These are phyloP conservation scores for Stephanodiscus triporus DNA, from an alignment of 108 stramenopile species.

Conservation along the genomic window DNA sequence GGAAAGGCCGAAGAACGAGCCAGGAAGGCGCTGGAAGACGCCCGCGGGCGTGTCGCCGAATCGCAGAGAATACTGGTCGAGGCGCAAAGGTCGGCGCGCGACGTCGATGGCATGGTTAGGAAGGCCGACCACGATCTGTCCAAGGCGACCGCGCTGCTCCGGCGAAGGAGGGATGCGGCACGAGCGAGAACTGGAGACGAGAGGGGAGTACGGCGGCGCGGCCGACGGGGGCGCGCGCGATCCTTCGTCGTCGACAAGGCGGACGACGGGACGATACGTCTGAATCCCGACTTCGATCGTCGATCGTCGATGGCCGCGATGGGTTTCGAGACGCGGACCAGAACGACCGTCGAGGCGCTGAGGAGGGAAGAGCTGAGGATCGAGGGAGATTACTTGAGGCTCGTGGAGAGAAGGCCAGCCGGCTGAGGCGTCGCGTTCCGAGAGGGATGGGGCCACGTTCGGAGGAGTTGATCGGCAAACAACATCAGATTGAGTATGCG, in stretches of 20 bases:
- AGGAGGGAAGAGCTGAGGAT: too few relatives aligned
- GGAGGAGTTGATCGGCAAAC: conserved; percentile 39
- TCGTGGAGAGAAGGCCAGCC: conserved; percentile 42
- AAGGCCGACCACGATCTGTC: conserved; percentile 33
- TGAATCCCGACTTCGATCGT: conserved; percentile 3
- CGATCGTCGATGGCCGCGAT: conserved; percentile 26
- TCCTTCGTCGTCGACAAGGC: background rate
- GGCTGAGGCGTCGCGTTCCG: conserved; percentile 43
- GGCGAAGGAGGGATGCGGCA: conserved; percentile 38
- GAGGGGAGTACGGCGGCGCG: too few relatives aligned
- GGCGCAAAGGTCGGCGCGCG: conserved; percentile 10
- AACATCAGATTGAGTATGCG: background rate
- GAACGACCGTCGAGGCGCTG: too few relatives aligned
- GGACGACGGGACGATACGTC: too few relatives aligned
- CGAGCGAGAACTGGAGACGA: conserved; percentile 36
- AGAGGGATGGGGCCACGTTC: conserved; percentile 30
- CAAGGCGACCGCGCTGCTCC: conserved; percentile 16
- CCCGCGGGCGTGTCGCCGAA: conserved; percentile 16
- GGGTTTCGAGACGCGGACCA: conserved; percentile 40
- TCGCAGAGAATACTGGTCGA: conserved; percentile 24
- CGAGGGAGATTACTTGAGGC: too few relatives aligned
- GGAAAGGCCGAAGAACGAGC: too few relatives aligned
- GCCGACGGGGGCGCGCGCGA: too few relatives aligned
- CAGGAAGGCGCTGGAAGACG: conserved; percentile 31
- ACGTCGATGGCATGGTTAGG: conserved; percentile 14